phyloP scores from a whole-genome alignment of 106 monocot genomes.

The Acorus gramineus region DNA sequence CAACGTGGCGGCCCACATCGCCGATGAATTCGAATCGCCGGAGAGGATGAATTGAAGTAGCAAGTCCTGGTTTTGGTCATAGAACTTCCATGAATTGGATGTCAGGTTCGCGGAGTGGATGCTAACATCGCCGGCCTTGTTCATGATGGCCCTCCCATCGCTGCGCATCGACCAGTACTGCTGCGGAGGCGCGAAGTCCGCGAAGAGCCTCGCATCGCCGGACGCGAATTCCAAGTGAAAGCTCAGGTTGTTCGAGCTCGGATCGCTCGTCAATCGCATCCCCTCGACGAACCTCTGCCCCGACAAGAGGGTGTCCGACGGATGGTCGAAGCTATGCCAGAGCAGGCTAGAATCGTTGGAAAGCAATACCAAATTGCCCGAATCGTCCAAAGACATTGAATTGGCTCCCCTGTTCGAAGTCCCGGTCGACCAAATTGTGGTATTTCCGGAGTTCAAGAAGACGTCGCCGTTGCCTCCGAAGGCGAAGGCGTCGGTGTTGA shows the following conservation, averaged over 20 bases:
- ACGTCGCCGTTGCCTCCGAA: slow-evolving; percentile 48
- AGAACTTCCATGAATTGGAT: slow-evolving; percentile 53
- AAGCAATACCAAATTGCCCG: slow-evolving; percentile 47
- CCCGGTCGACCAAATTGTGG: slow-evolving; percentile 48
- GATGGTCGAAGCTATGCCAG: slow-evolving; percentile 76
- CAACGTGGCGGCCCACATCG: slow-evolving; percentile 27
- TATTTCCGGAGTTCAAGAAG: slow-evolving; percentile 21
- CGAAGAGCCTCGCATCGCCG: slow-evolving; percentile 41
- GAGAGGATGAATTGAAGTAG: slow-evolving; percentile 24
- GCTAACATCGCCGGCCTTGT: not conserved
- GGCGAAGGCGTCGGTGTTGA: slow-evolving; percentile 36
- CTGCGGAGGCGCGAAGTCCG: slow-evolving; percentile 33
- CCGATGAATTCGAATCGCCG: not conserved
- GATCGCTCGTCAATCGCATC: slow-evolving; percentile 37
- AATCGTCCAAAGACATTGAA: slow-evolving; percentile 32
- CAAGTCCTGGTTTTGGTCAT: slow-evolving; percentile 20
- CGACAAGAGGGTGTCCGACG: slow-evolving; percentile 60
- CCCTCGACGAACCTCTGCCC: slow-evolving; percentile 44
- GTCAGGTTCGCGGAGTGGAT: slow-evolving; percentile 30
- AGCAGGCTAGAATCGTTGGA: not conserved
- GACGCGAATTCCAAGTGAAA: slow-evolving; percentile 25
- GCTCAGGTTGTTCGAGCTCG: slow-evolving; percentile 13
- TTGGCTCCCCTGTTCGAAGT: slow-evolving; percentile 31
- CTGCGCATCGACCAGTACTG: slow-evolving; percentile 58
- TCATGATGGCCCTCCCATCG: slow-evolving; percentile 29